Evolutionary conservation across 2,329 filamentous ascomycete genomes (phyloP).

Genomic region (Hymenoscyphus infarciens): DNA sequence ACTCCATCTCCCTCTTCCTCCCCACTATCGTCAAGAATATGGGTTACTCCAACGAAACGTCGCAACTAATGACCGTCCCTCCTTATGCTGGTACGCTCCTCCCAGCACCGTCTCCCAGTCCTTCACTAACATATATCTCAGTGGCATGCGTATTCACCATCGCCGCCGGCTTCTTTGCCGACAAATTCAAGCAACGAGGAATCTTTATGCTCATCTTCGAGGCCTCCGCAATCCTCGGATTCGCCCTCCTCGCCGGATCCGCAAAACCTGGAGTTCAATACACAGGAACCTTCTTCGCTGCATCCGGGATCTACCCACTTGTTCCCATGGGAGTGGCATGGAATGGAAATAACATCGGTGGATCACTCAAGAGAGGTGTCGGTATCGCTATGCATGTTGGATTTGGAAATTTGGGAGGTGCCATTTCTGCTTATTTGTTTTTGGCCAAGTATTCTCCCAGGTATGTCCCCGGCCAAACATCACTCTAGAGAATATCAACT

Average conservation of each 20-base stretch:
- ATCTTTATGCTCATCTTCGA: conserved; percentile 63
- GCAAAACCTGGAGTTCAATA: conserved; percentile 67
- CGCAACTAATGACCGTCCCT: conserved; percentile 47
- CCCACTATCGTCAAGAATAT: conserved; percentile 46
- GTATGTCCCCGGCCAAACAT: conserved; percentile 23
- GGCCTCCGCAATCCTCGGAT: conserved; percentile 68
- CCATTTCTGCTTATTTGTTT: conserved; percentile 49
- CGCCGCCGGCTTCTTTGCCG: conserved; percentile 66
- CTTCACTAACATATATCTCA: not conserved
- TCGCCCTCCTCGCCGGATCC: conserved; percentile 70
- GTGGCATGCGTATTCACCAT: conserved; percentile 65
- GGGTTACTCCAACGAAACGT: conserved; percentile 51
- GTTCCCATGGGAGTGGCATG: conserved; percentile 83
- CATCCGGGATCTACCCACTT: conserved; percentile 74
- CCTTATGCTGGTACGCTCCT: conserved; percentile 47
- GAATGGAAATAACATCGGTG: conserved; percentile 82
- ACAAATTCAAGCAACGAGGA: conserved; percentile 67
- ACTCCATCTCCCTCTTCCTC: conserved; percentile 41
- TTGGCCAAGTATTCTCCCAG: conserved; percentile 38
- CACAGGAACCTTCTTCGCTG: conserved; percentile 76
- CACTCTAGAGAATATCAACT: too few species aligned
- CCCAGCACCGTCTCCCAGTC: not conserved
- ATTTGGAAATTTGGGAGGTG: conserved; percentile 85
- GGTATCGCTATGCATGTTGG: conserved; percentile 83
- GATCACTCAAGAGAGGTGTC: conserved; percentile 88